phyloP scores from a whole-genome alignment of 2,329 filamentous ascomycete species.

The Penicillium griseofulvum region DNA sequence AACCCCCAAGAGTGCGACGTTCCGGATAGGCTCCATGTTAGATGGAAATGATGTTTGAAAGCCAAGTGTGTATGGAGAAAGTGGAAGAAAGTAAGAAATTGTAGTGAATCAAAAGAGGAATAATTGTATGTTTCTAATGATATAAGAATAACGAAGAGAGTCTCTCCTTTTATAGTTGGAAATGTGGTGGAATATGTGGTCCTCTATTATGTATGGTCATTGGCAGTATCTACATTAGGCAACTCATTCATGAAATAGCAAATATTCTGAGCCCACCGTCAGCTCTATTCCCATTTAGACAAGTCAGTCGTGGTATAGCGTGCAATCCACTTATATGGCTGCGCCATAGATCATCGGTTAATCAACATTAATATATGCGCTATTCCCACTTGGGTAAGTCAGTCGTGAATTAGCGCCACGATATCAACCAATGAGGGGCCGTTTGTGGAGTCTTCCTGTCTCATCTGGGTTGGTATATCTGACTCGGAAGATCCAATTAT shows the following conservation, averaged over 20 bases:
- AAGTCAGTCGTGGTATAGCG: background rate
- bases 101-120: background rate
- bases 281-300: background rate
- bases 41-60: background rate
- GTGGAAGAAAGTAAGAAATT: too few species aligned
- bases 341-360: background rate
- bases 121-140: background rate
- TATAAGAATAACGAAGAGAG: background rate
- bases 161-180: background rate
- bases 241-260: background rate
- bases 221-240: background rate
- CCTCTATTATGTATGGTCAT: too few species aligned
- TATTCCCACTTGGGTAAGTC: background rate
- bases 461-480: background rate
- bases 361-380: background rate
- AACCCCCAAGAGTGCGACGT: conserved; percentile 2
- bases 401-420: background rate
- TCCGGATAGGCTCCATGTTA: background rate
- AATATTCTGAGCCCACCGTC: background rate
- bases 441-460: background rate
- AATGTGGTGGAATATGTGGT: too few species aligned
- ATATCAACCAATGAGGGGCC: background rate
- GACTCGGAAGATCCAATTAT: background rate
- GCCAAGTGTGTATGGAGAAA: background rate
- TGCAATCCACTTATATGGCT: background rate